Base-by-base conservation (phyloP, 2,329 filamentous ascomycete genomes). In the Bertia moriformis region DNA sequence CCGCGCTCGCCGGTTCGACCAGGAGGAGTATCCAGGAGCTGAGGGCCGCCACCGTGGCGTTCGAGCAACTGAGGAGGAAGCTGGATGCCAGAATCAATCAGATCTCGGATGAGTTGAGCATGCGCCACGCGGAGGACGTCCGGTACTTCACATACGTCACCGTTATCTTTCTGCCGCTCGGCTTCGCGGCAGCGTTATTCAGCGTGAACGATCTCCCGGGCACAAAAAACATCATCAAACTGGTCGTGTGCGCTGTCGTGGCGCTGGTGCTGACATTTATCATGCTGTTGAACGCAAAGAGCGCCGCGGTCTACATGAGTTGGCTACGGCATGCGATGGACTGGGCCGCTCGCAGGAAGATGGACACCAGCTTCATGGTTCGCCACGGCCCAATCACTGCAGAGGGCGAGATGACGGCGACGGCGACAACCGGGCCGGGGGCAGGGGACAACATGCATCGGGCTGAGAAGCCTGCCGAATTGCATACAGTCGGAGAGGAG, bases 91-190 rank as follows among this genome's bases (percentile, higher is more conserved):
- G 38, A 40, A 2, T 41, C 45, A 3, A 29, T 44, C 10, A 44
- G 47, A 14, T 37, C 45, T 3, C 36, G 41, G 7, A 27, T 46
- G 13, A 36, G 40, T n/a, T n/a, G n/a, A n/a, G n/a, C n/a, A n/a
- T n/a, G n/a, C n/a, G n/a, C 10, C 38, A 43, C 1, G 46, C 49
- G 1, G 48, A 55, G 33, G 51, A 57, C 36, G 49, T 57, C 35
- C 48, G 48, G 0, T 45, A 51, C 30, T 58, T 59, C 39, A 58
- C 56, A 1, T 56, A 56, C 38, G 51, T 55, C 3, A 59, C 55
- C 0, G 51, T 54, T 3, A 48, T 58, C 17, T 58, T 58, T 42
- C 42, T 58, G 2, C 55, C 55, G 0, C 42, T 54, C 0, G 50
- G 53, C 4, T 53, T 59, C 18, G 51, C 51, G 1, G 42, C 50